Percentiles rank a stretch among this genome's conserved stretches.
phyloP scores from a whole-genome alignment of 2,329 filamentous ascomycete species.

The Saccharata proteae region DNA sequence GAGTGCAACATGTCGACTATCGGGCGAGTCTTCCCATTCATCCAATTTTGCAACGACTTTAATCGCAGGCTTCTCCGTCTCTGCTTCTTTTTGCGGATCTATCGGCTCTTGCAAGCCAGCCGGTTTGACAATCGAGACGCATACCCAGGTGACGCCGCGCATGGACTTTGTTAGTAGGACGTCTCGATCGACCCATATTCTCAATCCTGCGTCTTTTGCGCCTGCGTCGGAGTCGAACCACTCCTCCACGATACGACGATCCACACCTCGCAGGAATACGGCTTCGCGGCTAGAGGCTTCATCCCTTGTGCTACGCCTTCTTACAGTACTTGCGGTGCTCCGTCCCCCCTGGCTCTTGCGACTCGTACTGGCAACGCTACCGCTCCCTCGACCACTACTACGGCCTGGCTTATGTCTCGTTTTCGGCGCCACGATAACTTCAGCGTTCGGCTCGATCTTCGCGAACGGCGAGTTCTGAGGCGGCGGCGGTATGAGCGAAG shows the following conservation, averaged over 20 bases:
- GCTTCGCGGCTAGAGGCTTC: conserved; percentile 53
- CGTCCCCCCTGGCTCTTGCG: conserved; percentile 59
- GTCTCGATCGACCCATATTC: conserved; percentile 77
- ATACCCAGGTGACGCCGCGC: conserved; percentile 63
- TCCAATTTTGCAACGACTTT: conserved; percentile 66
- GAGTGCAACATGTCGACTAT: conserved; percentile 65
- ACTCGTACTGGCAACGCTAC: conserved; percentile 69
- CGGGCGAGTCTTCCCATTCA: conserved; percentile 78
- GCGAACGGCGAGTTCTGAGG: conserved; percentile 63
- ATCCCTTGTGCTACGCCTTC: conserved; percentile 44
- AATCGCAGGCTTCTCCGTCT: conserved; percentile 45
- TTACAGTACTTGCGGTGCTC: conserved; percentile 60
- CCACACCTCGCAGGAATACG: conserved; percentile 70
- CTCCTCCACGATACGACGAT: conserved; percentile 54
- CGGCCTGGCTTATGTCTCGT: conserved; percentile 59
- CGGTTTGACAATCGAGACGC: conserved; percentile 78
- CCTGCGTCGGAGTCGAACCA: conserved; percentile 63
- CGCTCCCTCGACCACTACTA: conserved; percentile 54
- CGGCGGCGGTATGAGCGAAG: conserved; percentile 66
- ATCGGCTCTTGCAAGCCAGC: conserved; percentile 59
- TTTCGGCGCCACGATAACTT: conserved; percentile 96
- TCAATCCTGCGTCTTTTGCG: conserved; percentile 44
- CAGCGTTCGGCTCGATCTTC: conserved; percentile 85
- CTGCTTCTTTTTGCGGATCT: conserved; percentile 58
- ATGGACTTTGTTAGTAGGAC: conserved; percentile 59